Base-by-base conservation (phyloP, 2,329 filamentous ascomycete genomes). In the Neopestalotiopsis sp. region DNA sequence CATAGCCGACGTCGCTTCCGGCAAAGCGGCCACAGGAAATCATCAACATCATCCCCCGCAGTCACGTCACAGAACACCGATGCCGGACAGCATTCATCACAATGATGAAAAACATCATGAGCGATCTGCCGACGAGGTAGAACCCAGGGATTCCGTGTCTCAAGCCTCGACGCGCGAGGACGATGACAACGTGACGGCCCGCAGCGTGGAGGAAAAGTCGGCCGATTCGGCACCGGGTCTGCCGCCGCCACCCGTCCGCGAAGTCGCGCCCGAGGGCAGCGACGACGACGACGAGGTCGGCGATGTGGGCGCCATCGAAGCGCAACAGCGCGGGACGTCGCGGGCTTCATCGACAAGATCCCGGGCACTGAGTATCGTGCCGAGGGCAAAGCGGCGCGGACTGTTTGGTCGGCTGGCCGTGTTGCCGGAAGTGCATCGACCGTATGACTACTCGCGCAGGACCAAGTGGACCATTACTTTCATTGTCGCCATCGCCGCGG, bases 391-490 rank as follows among this genome's bases (percentile, higher is more conserved):
- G 20, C 42, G 65, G 14, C 61, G 68, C 20, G 68, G 68, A 4
- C 20, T 69, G 38, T 65, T 97, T 62, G 90, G 89, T 1, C 86
- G 86, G 49, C 84, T 97, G 13, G 84, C 92, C 1, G 70, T 97
- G 40, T 84, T 97, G 17, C 91, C 94, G 1, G 95, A 98, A 81
- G 89, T 97, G 14, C 89, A 93, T 60, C 85, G 91, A 40, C 92
- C 94, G 0, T 90, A 91, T 69, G 88, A 93, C 65, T 97, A 97
- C 77, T 82, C 86, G 12, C 87, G 88, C 42, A 86, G 82, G 64
- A 93, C 89, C 14, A 97, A 97, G 88, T 97, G 94, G 94, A 86
- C 89, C 70, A 90, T 98, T 72, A 97, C 94, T 0, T 84, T 89
- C 45, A 88, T 95, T 62, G 88, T 97, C 60, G 92, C 94, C 1